Base-by-base conservation (phyloP, 768 basidiomycete genomes). In the Infundibulicybe gibba region DNA sequence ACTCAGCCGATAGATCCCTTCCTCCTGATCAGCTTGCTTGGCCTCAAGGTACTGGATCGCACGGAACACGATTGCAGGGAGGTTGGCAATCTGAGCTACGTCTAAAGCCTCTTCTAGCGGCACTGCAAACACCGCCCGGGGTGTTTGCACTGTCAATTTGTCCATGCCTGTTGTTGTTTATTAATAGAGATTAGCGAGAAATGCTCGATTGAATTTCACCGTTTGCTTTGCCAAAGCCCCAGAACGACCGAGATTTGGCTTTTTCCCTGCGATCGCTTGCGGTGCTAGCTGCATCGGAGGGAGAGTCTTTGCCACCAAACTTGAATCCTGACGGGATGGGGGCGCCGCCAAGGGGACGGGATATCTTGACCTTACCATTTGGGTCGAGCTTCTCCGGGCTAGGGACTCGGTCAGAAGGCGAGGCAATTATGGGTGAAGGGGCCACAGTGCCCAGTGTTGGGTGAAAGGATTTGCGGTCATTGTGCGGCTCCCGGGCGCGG, bases 1-100 rank as follows among this genome's bases (percentile, higher is more conserved):
- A 60, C 89, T 94, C 49, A 99, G 69, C 49, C 97, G 84, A 68
- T 97, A 99, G 49, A 99, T 95, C 31, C 97, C 97, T 66, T 99
- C 97, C 60, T 99, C 97, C 54, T 90, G 83, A 51, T 97, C 91
- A 16, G 97, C 95, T 62, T 90, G 80, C 71, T 94, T 94, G 15
- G 82, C 80, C 70, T 98, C 92, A 46, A 99, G 72, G 67, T 95
- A 99, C 60, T 97, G 86, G 54, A 99, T 94, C 54, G 87, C 89
- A 45, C 97, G 83, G 74, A 94, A 99, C 31, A 97, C 86, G 55
- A 97, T 87, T 6, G 95, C 91, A 3, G 97, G 97, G 16, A 99
- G 74, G 56, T 87, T 85, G 44, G 87, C 94, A 47, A 97, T 90
- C 59, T 90, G 80, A 14, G 90, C 87, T 19, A 98, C 81, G 1